These are phyloP conservation scores for Populus hybrid DNA, from an alignment of 441 rosid species.

Conservation along the genomic window DNA sequence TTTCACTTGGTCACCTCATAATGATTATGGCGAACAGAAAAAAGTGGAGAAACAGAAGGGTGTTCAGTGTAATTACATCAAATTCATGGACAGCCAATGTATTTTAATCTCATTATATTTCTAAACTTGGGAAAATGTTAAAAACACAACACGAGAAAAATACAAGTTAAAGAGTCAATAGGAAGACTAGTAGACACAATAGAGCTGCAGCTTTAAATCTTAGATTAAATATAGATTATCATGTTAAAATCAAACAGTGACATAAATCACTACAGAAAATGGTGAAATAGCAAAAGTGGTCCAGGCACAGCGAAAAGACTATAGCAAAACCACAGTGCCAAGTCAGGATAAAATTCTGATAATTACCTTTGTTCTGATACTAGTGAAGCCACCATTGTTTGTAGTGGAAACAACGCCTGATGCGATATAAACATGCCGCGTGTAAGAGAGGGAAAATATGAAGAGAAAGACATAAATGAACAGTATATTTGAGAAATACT, in stretches of 20 bases:
- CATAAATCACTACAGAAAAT: neutral
- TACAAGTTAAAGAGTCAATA: too few species aligned
- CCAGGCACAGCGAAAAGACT: neutral
- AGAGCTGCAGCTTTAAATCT: neutral
- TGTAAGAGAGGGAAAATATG: neutral
- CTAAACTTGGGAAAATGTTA: too few species aligned
- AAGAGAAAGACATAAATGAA: neutral
- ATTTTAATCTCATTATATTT: neutral
- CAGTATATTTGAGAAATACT: neutral
- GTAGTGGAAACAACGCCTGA: conserved; percentile 82
- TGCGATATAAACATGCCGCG: neutral
- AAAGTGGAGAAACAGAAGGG: neutral
- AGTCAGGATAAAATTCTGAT: conserved; percentile 11
- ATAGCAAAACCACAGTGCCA: neutral
- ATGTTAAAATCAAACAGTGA: neutral
- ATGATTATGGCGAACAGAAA: neutral
- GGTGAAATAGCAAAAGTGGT: neutral
- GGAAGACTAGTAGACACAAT: neutral
- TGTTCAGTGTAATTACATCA: neutral
- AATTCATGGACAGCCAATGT: neutral
- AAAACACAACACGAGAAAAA: neutral
- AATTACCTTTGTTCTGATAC: conserved; percentile 76
- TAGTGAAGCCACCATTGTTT: conserved; percentile 89
- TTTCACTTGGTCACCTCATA: neutral
- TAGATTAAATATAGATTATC: neutral